phyloP scores from a whole-genome alignment of 495 filamentous ascomycete genomes.

The Cercophora samala region DNA sequence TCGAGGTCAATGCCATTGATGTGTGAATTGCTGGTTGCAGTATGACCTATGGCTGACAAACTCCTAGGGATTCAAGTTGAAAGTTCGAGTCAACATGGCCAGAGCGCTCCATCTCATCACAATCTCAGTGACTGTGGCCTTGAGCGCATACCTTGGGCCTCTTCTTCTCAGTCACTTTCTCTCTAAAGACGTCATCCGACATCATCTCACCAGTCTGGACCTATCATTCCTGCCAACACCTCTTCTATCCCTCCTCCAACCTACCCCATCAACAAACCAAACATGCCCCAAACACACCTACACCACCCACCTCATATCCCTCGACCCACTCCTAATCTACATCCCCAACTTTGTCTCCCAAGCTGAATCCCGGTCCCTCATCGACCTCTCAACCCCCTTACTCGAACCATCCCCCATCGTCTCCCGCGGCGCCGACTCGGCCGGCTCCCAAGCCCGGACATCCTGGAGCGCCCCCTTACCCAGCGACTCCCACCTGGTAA shows the following conservation, averaged over 20 bases:
- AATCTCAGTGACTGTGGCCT: constrained; percentile 10
- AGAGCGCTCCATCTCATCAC: constrained; percentile 5
- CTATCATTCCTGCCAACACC: neutral
- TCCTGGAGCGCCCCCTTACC: constrained; percentile 40
- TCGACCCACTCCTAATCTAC: constrained; percentile 41
- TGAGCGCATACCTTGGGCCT: constrained; percentile 19
- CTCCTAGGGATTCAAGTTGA: neutral
- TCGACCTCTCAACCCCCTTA: constrained; percentile 27
- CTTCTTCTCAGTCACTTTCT: neutral
- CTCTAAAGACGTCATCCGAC: neutral
- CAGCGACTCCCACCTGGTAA: constrained; percentile 27
- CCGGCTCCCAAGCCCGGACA: constrained; percentile 34
- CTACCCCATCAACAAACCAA: neutral
- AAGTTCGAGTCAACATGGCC: neutral
- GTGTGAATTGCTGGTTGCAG: neutral
- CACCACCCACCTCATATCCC: constrained; percentile 39
- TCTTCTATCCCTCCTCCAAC: neutral
- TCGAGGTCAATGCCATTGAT: neutral
- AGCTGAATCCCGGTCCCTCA: constrained; percentile 30
- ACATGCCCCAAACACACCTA: constrained; percentile 34
- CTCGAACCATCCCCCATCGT: constrained; percentile 36
- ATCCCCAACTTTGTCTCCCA: constrained; percentile 36
- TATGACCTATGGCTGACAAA: neutral
- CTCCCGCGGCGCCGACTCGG: constrained; percentile 28
- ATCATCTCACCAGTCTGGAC: neutral